Percentiles rank a stretch among this genome's conserved stretches.
Conservation (phyloP, 805 yeast genomes). For the Zygoascus biomembranicola region DNA sequence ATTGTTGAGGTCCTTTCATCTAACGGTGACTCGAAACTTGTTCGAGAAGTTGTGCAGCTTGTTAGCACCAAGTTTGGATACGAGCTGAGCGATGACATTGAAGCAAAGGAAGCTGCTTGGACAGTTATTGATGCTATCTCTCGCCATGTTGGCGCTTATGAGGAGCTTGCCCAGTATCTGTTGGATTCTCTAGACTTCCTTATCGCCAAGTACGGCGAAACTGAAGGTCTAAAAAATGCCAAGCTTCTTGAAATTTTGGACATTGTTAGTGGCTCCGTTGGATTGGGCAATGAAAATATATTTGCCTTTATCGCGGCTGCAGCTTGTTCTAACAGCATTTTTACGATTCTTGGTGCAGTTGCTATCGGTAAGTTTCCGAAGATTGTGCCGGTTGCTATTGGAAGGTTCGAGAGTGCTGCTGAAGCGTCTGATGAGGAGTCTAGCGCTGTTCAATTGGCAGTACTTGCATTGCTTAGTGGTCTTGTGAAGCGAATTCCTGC, state of each 20-base stretch:
- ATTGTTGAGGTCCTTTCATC: slow-evolving; percentile 35
- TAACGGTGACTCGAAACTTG: slow-evolving; percentile 47
- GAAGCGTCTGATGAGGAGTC: slow-evolving; percentile 25
- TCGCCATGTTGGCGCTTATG: slow-evolving; percentile 13
- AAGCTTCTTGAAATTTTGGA: slow-evolving; percentile 42
- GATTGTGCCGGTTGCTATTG: slow-evolving; percentile 67
- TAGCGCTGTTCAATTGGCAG: slow-evolving; percentile 54
- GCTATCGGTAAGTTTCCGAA: slow-evolving; percentile 78
- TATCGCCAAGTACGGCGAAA: slow-evolving; percentile 51
- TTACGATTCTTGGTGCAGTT: slow-evolving; percentile 75
- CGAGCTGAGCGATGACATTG: slow-evolving; percentile 48
- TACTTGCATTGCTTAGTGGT: slow-evolving; percentile 62
- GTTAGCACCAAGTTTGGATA: slow-evolving; percentile 60
- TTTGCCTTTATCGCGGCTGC: slow-evolving; percentile 69
- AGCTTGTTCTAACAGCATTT: slow-evolving; percentile 59
- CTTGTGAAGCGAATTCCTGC: slow-evolving; percentile 78
- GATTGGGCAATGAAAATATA: slow-evolving; percentile 45
- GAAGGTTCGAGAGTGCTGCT: slow-evolving; percentile 42
- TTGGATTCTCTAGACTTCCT: slow-evolving; percentile 59
- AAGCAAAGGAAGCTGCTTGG: slow-evolving; percentile 43
- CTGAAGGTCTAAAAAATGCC: slow-evolving; percentile 31
- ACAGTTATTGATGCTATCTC: slow-evolving; percentile 18
- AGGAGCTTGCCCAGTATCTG: slow-evolving; percentile 57
- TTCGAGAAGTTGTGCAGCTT: slow-evolving; percentile 21
- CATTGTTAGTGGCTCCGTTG: slow-evolving; percentile 42